Percentiles rank a stretch among this genome's conserved stretches.
phyloP scores from a whole-genome alignment of 2,329 filamentous ascomycete species.

The Trichoderma oligosporum region DNA sequence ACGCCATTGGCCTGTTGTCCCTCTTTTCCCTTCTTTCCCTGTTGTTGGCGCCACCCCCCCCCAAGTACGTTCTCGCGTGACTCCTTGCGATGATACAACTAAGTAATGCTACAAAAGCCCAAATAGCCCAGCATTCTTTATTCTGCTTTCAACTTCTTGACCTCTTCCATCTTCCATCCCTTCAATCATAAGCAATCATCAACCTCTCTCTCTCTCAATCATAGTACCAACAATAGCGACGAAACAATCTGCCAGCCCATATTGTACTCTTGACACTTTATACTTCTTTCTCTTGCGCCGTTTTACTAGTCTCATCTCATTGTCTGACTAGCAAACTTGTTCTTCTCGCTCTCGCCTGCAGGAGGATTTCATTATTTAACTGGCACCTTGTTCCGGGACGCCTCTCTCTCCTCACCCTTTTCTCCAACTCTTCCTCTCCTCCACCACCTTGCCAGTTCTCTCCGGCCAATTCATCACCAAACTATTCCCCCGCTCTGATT shows the following conservation, averaged over 20 bases:
- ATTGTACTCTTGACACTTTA: no score
- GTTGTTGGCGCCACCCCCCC: conserved; percentile 20
- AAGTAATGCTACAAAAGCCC: conserved; percentile 17
- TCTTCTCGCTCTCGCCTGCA: not conserved
- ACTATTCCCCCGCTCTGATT: conserved; percentile 1
- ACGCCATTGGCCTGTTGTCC: conserved; percentile 10
- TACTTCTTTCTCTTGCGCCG: no score
- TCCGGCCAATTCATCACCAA: conserved; percentile 9
- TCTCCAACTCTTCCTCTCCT: conserved; percentile 13
- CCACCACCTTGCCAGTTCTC: not conserved
- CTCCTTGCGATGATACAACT: conserved; percentile 25
- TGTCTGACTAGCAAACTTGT: no score
- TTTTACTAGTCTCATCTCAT: no score
- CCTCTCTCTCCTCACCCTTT: conserved; percentile 14
- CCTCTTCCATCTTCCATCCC: not conserved
- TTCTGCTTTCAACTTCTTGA: not conserved
- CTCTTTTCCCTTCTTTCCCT: conserved; percentile 2
- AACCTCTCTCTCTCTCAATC: not conserved
- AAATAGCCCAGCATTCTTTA: conserved; percentile 6
- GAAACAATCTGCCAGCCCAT: no score
- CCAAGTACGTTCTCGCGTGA: conserved; percentile 25
- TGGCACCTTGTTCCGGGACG: conserved; percentile 13
- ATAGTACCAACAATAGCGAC: no score
- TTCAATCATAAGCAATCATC: not conserved
- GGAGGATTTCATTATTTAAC: no score